Evolutionary conservation across 2,329 filamentous ascomycete species (phyloP), one percentile per base, ranked within the genome.

Genomic region (Chaetomium olivaceum): DNA sequence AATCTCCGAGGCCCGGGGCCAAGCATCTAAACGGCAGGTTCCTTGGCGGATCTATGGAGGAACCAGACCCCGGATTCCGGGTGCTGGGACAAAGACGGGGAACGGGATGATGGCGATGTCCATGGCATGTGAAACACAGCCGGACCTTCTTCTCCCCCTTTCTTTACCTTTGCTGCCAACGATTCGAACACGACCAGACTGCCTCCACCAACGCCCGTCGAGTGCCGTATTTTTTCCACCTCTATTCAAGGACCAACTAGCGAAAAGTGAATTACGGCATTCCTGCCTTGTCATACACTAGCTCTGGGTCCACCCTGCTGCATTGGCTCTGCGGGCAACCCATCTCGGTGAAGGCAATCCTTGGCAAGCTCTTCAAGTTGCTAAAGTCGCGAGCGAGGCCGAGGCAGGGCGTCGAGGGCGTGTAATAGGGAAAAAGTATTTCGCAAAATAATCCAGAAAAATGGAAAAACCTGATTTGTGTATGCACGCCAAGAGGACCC

Each of bases 371-470:
- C 8, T 12, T 12, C 33, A 50, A 43, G 57, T 6, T 27, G 27
- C 1, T 7, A 14, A 55, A 55, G 52, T 57, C 55, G 55, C 55
- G 55, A 39, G 21, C 6, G 27, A 57, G 55, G 55, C 33, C 29
- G 55, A 57, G 33, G 33, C 5, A 12, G 29, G 29, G 52, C 19
- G 52, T 39, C 21, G 2, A 12, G 29, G 29, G 52, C 19, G 52
- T 39, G 55, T 16, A 33, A 12, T 23, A 1, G n/a, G 23, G 23
- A 36, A 36, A 33, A 29, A 12, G n/a, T 4, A 48, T 48, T 48
- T 59, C 57, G 25, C 43, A 50, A 50, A 36, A 59, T 31, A 29
- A 23, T 50, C 43, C 36, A 58, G 56, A 58, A n/a, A 58, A 58
- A 23, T 14, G n/a, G n/a, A 12, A 58, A 58, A 55, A 25, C 56